Evolutionary conservation across 306 rosid species (phyloP).

Genomic region (Prunus padus): DNA sequence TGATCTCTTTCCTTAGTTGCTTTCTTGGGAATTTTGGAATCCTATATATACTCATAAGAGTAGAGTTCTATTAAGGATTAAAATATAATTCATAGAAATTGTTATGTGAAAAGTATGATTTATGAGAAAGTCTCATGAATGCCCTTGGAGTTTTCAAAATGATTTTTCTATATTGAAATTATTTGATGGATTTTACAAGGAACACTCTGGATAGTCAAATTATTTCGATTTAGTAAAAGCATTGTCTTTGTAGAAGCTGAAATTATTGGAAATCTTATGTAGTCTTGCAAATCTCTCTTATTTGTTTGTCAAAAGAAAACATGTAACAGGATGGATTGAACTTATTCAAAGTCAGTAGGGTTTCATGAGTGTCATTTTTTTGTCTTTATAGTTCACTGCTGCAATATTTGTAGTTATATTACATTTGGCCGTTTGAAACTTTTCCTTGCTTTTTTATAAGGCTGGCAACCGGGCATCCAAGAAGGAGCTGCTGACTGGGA

Average conservation of each 20-base stretch:
- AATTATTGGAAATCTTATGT: not conserved
- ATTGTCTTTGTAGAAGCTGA: not conserved
- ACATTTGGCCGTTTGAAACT: constrained; percentile 6
- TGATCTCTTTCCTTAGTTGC: constrained; percentile 11
- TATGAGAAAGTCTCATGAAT: too few relatives aligned
- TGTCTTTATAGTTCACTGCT: not conserved
- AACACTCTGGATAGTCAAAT: not conserved
- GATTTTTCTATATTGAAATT: not conserved
- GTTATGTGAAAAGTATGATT: not conserved
- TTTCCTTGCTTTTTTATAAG: constrained; percentile 39
- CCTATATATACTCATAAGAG: not conserved
- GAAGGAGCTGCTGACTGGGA: constrained; percentile 96
- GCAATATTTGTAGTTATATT: not conserved
- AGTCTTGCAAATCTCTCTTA: not conserved
- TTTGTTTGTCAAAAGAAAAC: not conserved
- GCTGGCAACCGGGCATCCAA: constrained; percentile 96
- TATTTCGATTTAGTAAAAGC: not conserved
- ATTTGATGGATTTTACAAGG: not conserved
- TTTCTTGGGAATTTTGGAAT: not conserved
- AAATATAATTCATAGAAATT: not conserved
- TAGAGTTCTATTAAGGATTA: not conserved
- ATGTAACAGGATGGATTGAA: not conserved
- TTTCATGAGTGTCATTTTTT: constrained; percentile 14
- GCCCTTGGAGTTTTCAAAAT: not conserved
- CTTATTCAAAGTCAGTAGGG: not conserved